Evolutionary conservation across 768 basidiomycete species (phyloP).

Genomic region (Xerocomellus chrysenteron): DNA sequence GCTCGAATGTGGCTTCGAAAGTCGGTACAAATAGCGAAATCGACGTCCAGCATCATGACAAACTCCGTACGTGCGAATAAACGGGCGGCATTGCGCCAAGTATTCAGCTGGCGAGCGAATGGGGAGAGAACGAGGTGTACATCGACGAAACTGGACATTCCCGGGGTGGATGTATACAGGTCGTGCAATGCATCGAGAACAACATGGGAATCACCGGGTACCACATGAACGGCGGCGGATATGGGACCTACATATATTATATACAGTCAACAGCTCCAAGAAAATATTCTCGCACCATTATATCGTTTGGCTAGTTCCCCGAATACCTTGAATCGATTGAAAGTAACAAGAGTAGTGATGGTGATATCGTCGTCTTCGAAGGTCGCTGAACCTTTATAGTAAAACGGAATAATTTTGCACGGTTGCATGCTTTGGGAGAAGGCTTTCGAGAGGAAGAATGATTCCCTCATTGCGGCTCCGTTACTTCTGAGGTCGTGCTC

Average conservation of each 20-base stretch:
- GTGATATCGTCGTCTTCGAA: slow-evolving; percentile 72
- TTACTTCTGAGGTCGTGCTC: neutral
- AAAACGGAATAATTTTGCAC: slow-evolving; percentile 76
- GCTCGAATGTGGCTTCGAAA: slow-evolving; percentile 59
- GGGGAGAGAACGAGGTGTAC: slow-evolving; percentile 83
- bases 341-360: slow-evolving; percentile 81
- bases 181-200: slow-evolving; percentile 63
- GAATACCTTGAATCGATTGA: slow-evolving; percentile 73
- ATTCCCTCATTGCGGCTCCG: slow-evolving; percentile 41
- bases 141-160: slow-evolving; percentile 71
- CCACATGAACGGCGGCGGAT: slow-evolving; percentile 79
- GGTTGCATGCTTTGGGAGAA: slow-evolving; percentile 71
- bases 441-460: slow-evolving; percentile 63
- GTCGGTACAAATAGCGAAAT: slow-evolving; percentile 83
- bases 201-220: slow-evolving; percentile 38
- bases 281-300: slow-evolving; percentile 48
- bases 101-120: slow-evolving; percentile 84
- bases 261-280: neutral
- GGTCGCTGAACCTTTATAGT: slow-evolving; percentile 61
- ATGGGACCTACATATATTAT: slow-evolving; percentile 61
- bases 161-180: slow-evolving; percentile 64
- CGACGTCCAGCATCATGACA: slow-evolving; percentile 90
- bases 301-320: slow-evolving; percentile 73
- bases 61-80: slow-evolving; percentile 81
- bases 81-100: slow-evolving; percentile 85